phyloP scores from a whole-genome alignment of 106 monocot genomes.

The Xerophyta viscosa region DNA sequence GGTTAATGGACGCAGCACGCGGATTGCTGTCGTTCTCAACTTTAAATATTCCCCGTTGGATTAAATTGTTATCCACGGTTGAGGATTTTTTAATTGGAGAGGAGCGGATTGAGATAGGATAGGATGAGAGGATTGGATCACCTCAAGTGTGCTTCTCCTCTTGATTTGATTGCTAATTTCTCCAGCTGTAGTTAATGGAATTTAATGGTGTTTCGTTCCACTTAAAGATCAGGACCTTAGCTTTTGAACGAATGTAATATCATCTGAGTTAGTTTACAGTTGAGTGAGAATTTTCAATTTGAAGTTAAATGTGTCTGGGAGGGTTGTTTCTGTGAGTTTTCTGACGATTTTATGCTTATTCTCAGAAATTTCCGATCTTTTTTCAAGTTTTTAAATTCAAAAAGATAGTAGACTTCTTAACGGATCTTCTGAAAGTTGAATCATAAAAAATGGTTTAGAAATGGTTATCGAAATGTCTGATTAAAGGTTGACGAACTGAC shows the following conservation, averaged over 20 bases:
- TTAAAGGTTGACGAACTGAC: no score
- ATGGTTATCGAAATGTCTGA: no score
- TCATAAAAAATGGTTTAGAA: no score
- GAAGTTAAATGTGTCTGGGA: constrained; percentile 12
- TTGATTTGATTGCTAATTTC: constrained; percentile 13
- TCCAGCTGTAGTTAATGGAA: neutral
- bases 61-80: constrained; percentile 26
- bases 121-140: no score
- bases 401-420: no score
- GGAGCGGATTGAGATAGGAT: constrained; percentile 5
- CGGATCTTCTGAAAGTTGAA: no score
- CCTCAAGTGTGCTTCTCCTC: constrained; percentile 59
- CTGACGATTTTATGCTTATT: constrained; percentile 4
- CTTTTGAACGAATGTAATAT: constrained; percentile 22
- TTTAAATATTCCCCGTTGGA: constrained; percentile 48
- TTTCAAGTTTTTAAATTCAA: no score
- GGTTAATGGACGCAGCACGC: constrained; percentile 7
- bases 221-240: constrained; percentile 13
- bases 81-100: neutral
- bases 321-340: constrained; percentile 23
- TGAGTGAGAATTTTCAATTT: constrained; percentile 7
- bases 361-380: neutral
- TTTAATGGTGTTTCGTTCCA: neutral
- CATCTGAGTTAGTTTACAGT: neutral
- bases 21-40: constrained; percentile 14